These are phyloP conservation scores for Aspergillus japonicus DNA, from an alignment of 2,329 filamentous ascomycete species.

Conservation along the genomic window DNA sequence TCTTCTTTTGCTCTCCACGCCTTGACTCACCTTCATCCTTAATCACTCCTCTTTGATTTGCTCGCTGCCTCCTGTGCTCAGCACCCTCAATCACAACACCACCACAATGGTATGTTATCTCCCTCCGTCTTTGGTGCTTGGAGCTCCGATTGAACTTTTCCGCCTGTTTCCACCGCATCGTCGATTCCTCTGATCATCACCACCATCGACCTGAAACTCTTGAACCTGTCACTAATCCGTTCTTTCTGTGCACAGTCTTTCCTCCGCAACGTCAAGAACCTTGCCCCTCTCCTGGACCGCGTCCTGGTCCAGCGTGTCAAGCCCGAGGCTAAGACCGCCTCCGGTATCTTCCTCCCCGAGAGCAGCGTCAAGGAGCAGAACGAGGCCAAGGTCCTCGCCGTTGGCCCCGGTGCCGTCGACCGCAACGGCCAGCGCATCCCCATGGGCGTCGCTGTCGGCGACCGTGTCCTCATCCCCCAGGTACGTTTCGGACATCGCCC, in stretches of 20 bases:
- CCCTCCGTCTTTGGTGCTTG: neutral
- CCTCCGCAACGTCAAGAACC: slow-evolving; percentile 91
- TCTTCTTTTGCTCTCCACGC: slow-evolving; percentile 28
- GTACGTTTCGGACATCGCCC: slow-evolving; percentile 51
- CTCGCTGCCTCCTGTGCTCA: slow-evolving; percentile 11
- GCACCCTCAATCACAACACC: slow-evolving; percentile 8
- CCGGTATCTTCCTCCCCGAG: slow-evolving; percentile 97
- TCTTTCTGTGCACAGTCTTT: slow-evolving; percentile 45
- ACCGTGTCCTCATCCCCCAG: slow-evolving; percentile 94
- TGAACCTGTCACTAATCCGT: neutral
- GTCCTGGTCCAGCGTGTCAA: slow-evolving; percentile 98
- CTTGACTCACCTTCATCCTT: slow-evolving; percentile 19
- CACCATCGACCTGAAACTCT: neutral
- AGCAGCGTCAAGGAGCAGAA: slow-evolving; percentile 97
- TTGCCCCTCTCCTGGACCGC: slow-evolving; percentile 94
- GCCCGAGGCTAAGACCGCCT: slow-evolving; percentile 92
- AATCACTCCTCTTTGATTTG: slow-evolving; percentile 4
- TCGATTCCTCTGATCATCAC: neutral
- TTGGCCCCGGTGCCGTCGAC: slow-evolving; percentile 84
- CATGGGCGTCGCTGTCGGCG: slow-evolving; percentile 78
- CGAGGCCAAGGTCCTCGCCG: slow-evolving; percentile 92
- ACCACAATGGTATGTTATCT: slow-evolving; percentile 27
- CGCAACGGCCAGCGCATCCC: slow-evolving; percentile 84
- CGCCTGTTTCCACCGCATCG: neutral
- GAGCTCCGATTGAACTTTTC: slow-evolving; percentile 13